Conservation (phyloP, 2,329 filamentous ascomycete species). For the Alternaria solani region DNA sequence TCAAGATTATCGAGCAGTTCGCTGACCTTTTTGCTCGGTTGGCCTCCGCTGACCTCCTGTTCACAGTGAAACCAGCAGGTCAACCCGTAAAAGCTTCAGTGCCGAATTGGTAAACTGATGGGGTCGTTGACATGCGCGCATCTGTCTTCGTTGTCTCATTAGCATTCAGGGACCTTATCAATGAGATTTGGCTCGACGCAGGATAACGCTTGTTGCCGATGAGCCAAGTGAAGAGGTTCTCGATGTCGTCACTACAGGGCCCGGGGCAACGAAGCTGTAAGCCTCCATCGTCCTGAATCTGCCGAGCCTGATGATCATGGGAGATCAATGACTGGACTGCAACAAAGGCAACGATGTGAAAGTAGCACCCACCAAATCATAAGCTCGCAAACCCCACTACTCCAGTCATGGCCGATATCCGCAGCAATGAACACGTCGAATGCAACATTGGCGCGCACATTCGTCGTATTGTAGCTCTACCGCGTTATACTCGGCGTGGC, state of each 20-base stretch:
- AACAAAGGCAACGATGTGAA: too few relatives aligned
- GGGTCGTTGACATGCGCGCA: neutral
- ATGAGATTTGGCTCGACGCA: neutral
- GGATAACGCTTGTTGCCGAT: neutral
- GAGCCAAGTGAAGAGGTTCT: neutral
- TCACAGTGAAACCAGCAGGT: neutral
- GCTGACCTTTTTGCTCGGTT: neutral
- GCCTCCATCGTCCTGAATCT: neutral
- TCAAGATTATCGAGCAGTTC: neutral
- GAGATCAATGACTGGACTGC: neutral
- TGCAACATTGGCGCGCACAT: neutral
- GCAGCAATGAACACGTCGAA: neutral
- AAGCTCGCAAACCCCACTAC: too few relatives aligned
- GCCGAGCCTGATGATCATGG: neutral
- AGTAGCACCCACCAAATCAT: too few relatives aligned
- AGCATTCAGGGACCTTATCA: neutral
- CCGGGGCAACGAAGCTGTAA: neutral
- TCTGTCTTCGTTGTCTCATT: neutral
- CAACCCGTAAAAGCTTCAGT: neutral
- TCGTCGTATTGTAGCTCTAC: neutral
- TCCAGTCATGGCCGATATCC: too few relatives aligned
- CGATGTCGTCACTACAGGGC: neutral
- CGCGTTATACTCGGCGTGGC: neutral
- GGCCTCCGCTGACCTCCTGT: neutral
- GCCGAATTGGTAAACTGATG: neutral